Percentiles rank a stretch among this genome's conserved stretches.
phyloP scores from a whole-genome alignment of 2,329 filamentous ascomycete species.

The Colletotrichum destructivum region DNA sequence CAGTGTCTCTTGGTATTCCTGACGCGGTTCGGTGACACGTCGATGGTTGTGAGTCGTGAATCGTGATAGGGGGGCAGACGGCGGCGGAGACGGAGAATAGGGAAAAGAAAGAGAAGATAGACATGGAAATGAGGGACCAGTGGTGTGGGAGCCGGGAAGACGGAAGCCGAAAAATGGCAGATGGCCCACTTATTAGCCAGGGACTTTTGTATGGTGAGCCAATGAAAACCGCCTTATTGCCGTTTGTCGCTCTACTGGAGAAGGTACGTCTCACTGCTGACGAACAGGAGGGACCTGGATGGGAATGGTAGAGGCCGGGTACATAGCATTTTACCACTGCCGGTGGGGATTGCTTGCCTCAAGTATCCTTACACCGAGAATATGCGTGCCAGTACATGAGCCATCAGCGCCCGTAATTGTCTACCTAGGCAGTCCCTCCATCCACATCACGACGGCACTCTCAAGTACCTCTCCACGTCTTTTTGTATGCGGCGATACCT shows the following conservation, averaged over 20 bases:
- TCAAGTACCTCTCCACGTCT: neutral
- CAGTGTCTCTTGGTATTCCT: conserved; percentile 7
- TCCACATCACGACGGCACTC: conserved; percentile 10
- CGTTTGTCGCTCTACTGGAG: conserved; percentile 10
- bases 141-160: neutral
- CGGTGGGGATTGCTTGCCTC: neutral
- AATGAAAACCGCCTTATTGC: conserved; percentile 32
- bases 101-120: neutral
- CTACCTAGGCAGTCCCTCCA: neutral
- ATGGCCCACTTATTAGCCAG: neutral
- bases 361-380: neutral
- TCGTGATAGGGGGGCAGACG: neutral
- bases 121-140: neutral
- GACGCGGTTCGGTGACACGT: neutral
- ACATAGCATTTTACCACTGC: neutral
- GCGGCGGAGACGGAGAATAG: neutral
- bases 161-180: conserved; percentile 2
- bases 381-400: neutral
- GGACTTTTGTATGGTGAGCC: neutral
- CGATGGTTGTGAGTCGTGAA: too few relatives aligned
- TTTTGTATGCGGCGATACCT: neutral
- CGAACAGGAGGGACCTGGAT: conserved; percentile 13
- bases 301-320: neutral
- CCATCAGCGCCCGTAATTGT: neutral
- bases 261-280: conserved; percentile 23